Evolutionary conservation across 2,329 filamentous ascomycete genomes (phyloP), one percentile per base, ranked within the genome.

Genomic region (Fusarium subtropicale): DNA sequence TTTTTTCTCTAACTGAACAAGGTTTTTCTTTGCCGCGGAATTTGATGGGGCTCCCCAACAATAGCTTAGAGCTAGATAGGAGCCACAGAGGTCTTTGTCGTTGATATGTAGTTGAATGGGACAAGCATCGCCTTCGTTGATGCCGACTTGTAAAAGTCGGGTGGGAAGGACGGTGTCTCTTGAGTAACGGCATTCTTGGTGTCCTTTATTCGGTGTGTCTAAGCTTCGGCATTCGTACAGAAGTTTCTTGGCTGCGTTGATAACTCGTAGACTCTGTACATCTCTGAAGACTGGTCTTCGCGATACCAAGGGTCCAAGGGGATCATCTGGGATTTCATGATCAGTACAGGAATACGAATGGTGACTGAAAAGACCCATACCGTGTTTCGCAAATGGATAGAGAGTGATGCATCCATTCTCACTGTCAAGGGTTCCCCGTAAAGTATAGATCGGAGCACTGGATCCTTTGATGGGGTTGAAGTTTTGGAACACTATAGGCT

Each of bases 21-120:
- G 7, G 0, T 9, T n/a, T 0, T 4, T 9, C 3, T 33, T 18
- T 8, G 15, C 26, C 0, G 2, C 7, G 0, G 9, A 22, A 1
- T 24, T 7, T 1, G 18, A 24, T 0, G 5, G 9, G 24, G 34
- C 9, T 1, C 60, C 60, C 60, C 60, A 63, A 1, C 60, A 63
- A 4, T 63, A 63, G 2, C 60, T 63, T 1, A 63, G 5, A 10
- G 60, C 58, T 1, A 63, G 3, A 1, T 63, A 63, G 0, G 36
- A 7, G 0, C 58, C 60, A 0, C 33, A 26, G 0, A 1, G 1
- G 1, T 63, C 46, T 28, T 1, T 15, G 0, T 8, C 1, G 7
- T 56, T 63, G 4, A 63, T 20, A 3, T 63, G 24, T 0, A 63
- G 20, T 4, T 38, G 34, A 0, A 46, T 39, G 3, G 9, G 33